Percentiles rank a stretch among this genome's conserved stretches.
Conservation (phyloP, 106 monocot genomes). For the Triglochin maritima region DNA sequence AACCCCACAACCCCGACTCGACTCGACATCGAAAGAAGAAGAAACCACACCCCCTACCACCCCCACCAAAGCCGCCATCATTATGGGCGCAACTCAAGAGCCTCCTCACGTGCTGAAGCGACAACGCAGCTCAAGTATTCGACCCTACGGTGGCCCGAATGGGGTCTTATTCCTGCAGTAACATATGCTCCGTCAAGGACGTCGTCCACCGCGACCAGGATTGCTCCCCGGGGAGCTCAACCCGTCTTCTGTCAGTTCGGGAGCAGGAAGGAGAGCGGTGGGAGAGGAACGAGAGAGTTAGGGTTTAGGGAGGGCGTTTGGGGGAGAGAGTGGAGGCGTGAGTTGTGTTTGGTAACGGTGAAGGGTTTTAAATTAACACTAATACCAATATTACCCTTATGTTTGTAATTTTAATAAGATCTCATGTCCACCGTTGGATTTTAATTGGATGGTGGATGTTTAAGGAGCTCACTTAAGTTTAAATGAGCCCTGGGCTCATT, state of each 20-base stretch:
- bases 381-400: too few relatives aligned
- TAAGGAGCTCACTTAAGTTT: too few relatives aligned
- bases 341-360: too few relatives aligned
- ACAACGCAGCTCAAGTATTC: conserved; percentile 13
- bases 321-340: too few relatives aligned
- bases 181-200: conserved; percentile 49
- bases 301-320: too few relatives aligned
- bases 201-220: conserved; percentile 26
- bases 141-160: conserved; percentile 17
- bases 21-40: neutral
- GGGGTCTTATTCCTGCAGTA: conserved; percentile 28
- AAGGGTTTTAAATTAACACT: too few relatives aligned
- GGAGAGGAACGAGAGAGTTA: too few relatives aligned
- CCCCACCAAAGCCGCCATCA: conserved; percentile 13
- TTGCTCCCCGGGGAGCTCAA: conserved; percentile 25
- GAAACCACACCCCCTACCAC: conserved; percentile 1
- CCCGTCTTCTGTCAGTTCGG: neutral
- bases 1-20: neutral
- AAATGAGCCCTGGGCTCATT: too few relatives aligned
- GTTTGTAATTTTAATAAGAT: too few relatives aligned
- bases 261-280: too few relatives aligned
- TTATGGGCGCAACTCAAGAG: conserved; percentile 70
- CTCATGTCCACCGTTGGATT: too few relatives aligned
- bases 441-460: too few relatives aligned
- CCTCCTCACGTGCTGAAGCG: conserved; percentile 49